phyloP scores from a whole-genome alignment of 2,329 filamentous ascomycete species.

The Nannizzia gypsea region DNA sequence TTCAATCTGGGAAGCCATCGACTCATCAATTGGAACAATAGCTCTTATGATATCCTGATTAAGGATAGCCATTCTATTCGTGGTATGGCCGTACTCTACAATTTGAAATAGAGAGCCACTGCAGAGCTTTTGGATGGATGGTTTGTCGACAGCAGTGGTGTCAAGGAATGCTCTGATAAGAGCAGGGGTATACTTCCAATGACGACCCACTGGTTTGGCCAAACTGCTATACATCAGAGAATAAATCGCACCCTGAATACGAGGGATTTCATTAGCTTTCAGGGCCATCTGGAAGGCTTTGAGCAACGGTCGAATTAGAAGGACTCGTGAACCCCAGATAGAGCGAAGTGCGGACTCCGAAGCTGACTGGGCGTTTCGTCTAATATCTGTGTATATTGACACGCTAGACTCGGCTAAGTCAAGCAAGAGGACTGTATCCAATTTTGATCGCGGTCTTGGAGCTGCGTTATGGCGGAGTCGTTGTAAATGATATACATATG shows the following conservation, averaged over 20 bases:
- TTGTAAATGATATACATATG: slow-evolving; percentile 88
- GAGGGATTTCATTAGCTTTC: slow-evolving; percentile 67
- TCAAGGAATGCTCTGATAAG: slow-evolving; percentile 82
- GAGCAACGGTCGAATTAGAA: slow-evolving; percentile 83
- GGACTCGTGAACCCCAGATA: slow-evolving; percentile 71
- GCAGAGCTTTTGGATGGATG: slow-evolving; percentile 84
- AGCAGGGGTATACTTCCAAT: slow-evolving; percentile 92
- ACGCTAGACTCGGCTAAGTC: slow-evolving; percentile 84
- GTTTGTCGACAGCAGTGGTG: slow-evolving; percentile 80
- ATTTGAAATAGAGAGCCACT: slow-evolving; percentile 71
- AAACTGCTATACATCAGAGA: slow-evolving; percentile 80
- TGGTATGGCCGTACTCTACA: slow-evolving; percentile 80
- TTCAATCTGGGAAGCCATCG: slow-evolving; percentile 46
- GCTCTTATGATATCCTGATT: slow-evolving; percentile 58
- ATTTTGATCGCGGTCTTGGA: slow-evolving; percentile 73
- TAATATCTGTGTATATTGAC: slow-evolving; percentile 87
- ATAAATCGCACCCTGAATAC: slow-evolving; percentile 91
- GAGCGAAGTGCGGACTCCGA: slow-evolving; percentile 89
- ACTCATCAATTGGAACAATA: slow-evolving; percentile 56
- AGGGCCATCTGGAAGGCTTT: slow-evolving; percentile 67
- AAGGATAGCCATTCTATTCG: slow-evolving; percentile 75
- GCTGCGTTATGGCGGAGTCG: slow-evolving; percentile 89
- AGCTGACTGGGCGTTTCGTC: slow-evolving; percentile 82
- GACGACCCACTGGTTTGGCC: slow-evolving; percentile 72
- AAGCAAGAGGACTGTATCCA: slow-evolving; percentile 73